Conservation (phyloP, 305 asterid genomes). For the Rubia balearica region DNA sequence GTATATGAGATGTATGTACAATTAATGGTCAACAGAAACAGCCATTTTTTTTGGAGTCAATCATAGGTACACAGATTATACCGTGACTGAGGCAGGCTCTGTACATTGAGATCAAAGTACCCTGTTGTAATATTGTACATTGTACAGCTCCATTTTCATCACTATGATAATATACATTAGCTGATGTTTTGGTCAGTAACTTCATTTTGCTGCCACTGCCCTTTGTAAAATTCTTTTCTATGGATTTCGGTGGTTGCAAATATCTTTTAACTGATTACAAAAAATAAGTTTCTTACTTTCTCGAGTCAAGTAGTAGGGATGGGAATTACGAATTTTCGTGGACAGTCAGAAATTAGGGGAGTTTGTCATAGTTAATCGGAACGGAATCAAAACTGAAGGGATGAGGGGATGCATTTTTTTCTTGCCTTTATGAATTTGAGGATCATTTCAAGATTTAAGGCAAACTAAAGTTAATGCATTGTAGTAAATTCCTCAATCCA, state of each 20-base stretch:
- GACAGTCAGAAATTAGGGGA: neutral
- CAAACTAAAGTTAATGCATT: no score
- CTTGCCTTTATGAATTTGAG: no score
- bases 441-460: no score
- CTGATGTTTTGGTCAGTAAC: no score
- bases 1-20: neutral
- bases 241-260: no score
- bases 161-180: no score
- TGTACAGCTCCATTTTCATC: neutral
- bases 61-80: neutral
- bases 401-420: no score
- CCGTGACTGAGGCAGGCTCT: neutral
- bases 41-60: neutral
- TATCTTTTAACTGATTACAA: no score
- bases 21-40: neutral
- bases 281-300: neutral
- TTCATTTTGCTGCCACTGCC: neutral
- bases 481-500: no score
- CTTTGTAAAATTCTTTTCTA: no score
- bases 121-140: constrained; percentile 1
- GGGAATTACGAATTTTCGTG: neutral
- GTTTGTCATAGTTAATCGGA: neutral
- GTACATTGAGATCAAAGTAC: neutral
- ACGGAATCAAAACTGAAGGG: no score
- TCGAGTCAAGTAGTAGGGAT: neutral